Evolutionary conservation across 2,329 filamentous ascomycete species (phyloP), one percentile per base, ranked within the genome.

Genomic region (Xylariaceae sp.): DNA sequence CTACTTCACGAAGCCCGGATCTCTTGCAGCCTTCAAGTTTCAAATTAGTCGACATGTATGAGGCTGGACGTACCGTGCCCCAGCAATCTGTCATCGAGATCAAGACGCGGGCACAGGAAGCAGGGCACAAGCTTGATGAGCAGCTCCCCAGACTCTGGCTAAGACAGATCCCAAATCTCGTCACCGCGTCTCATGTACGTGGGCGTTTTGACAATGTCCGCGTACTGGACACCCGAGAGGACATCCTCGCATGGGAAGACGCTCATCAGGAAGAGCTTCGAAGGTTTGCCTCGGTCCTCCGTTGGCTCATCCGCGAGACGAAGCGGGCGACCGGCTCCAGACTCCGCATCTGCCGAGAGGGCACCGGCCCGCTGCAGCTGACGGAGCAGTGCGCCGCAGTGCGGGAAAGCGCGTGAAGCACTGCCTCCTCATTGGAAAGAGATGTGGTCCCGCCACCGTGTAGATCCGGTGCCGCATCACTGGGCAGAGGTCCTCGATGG

Each of bases 141-240:
- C 42, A 49, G 24, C 23, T 49, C 4, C 45, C 44, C 12, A 43
- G 47, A 27, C 42, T 52, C 11, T 52, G 44, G 48, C 2, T 51
- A 10, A 39, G 47, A 15, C 45, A 52, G 19, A 43, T 52, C 21
- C 45, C 44, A 8, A 33, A 45, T 25, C 37, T 49, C 13, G 33
- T 50, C 18, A 42, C 35, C 12, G 44, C 40, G 33, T 50, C 50
- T 29, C 47, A 50, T 29, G 10, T 4, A 3, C 24, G 15, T 9
- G 44, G 47, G 2, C 40, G 5, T 7, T 50, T 51, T 27, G 29
- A 40, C 23, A 40, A 46, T 14, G 39, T 50, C 9, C 29, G 43
- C 17, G 28, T 40, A 15, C 25, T 29, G 1, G 11, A 36, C 17
- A 8, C 49, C 3, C 23, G 33, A 21, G 16, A 39, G 21, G 44